phyloP scores from a whole-genome alignment of 768 basidiomycete genomes.

The Crepidotus variabilis region DNA sequence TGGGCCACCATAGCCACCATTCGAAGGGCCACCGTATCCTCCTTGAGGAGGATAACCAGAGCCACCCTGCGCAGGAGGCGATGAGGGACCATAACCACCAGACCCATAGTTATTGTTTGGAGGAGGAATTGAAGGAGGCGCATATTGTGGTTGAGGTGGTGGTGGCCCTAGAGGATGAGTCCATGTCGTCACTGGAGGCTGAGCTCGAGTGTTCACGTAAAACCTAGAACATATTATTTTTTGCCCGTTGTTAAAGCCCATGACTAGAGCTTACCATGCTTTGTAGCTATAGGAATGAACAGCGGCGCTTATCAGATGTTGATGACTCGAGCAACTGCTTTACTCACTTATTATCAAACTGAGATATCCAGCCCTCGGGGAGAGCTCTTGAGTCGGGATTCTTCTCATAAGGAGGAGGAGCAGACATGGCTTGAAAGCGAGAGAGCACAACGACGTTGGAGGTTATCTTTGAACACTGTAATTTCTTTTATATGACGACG shows the following conservation, averaged over 20 bases:
- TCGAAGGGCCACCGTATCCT: constrained; percentile 1
- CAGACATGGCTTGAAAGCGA: constrained; percentile 29
- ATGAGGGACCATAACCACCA: background rate
- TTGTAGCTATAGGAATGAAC: constrained; percentile 39
- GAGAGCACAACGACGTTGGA: constrained; percentile 1
- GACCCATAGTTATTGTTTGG: constrained; percentile 20
- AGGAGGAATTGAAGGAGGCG: constrained; percentile 43
- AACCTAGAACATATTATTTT: constrained; percentile 44
- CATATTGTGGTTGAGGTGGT: constrained; percentile 34
- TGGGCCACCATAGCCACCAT: too few relatives aligned
- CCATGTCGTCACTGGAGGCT: constrained; percentile 68
- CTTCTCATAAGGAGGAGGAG: constrained; percentile 35
- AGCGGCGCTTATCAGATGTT: constrained; percentile 10
- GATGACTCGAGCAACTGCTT: constrained; percentile 16
- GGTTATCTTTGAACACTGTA: background rate
- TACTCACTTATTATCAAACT: constrained; percentile 67
- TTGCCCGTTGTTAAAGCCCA: background rate
- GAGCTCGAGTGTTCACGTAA: constrained; percentile 65
- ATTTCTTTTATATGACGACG: constrained; percentile 2
- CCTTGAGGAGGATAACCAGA: constrained; percentile 1
- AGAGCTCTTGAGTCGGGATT: constrained; percentile 61
- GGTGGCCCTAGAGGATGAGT: constrained; percentile 61
- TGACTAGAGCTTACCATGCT: constrained; percentile 47
- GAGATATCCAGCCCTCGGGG: constrained; percentile 65
- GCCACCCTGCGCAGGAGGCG: constrained; percentile 5